Percentiles rank a stretch among this genome's conserved stretches.
These are phyloP conservation scores for Ottelia alismoides DNA, from an alignment of 106 monocot species.

Conservation along the genomic window DNA sequence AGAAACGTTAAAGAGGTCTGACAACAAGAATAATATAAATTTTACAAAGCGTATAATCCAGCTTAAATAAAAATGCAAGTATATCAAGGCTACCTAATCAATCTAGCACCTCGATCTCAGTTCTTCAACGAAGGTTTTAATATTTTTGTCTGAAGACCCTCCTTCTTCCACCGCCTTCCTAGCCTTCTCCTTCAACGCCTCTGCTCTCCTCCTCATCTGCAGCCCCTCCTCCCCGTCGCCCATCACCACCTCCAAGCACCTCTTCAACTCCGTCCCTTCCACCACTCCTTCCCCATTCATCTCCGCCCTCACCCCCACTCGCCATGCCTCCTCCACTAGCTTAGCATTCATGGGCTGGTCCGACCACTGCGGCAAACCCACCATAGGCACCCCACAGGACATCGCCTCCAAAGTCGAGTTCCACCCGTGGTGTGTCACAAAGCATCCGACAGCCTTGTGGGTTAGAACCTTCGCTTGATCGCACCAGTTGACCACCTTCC, in stretches of 20 bases:
- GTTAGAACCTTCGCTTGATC: conserved; percentile 1
- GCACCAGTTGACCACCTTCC: conserved; percentile 9
- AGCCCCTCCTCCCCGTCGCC: neutral
- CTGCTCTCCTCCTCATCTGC: neutral
- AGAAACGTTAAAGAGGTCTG: too few species aligned
- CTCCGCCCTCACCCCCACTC: conserved; percentile 1
- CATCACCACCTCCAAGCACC: too few species aligned
- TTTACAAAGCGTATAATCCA: too few species aligned
- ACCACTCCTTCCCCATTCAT: too few species aligned
- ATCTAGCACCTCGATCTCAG: too few species aligned
- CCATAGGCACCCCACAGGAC: conserved; percentile 1
- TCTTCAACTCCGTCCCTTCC: too few species aligned
- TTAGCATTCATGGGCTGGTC: conserved; percentile 1
- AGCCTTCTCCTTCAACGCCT: too few species aligned
- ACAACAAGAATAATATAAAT: too few species aligned
- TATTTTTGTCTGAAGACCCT: conserved; percentile 8
- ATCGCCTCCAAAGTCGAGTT: conserved; percentile 4
- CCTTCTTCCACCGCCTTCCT: conserved; percentile 8
- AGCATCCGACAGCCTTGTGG: neutral
- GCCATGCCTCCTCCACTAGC: conserved; percentile 5
- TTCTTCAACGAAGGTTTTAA: conserved; percentile 3
- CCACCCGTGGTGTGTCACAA: too few species aligned
- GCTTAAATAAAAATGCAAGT: too few species aligned
- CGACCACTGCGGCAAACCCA: conserved; percentile 4
- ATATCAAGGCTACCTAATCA: too few species aligned